These are phyloP conservation scores for Malassezia yamatoensis DNA, from an alignment of 1,284 basidiomycete genomes.

Conservation along the genomic window DNA sequence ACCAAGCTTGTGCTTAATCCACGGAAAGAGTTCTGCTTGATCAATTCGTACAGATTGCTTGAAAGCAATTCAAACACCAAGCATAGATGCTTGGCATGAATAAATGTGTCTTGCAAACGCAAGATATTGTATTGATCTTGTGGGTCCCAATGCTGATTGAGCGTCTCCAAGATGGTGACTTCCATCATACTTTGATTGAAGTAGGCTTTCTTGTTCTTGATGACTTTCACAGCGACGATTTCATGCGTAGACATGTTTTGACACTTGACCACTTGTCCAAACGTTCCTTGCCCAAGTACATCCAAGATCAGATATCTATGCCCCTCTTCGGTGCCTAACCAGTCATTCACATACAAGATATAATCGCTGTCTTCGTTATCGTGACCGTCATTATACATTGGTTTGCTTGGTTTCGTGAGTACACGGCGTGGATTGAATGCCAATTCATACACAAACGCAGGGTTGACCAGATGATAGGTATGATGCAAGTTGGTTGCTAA, in stretches of 20 bases:
- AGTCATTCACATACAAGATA: conserved; percentile 48
- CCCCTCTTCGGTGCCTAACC: conserved; percentile 45
- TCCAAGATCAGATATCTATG: conserved; percentile 89
- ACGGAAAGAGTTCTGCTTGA: conserved; percentile 99
- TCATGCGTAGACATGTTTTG: conserved; percentile 99
- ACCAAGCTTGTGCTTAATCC: conserved; percentile 91
- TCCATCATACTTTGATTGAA: conserved; percentile 99
- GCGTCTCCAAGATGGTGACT: conserved; percentile 90
- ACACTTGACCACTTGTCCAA: conserved; percentile 98
- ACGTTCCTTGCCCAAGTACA: conserved; percentile 93
- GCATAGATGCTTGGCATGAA: conserved; percentile 89
- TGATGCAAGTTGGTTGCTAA: conserved; percentile 46
- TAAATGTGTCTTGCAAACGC: conserved; percentile 88
- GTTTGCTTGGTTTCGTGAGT: conserved; percentile 45
- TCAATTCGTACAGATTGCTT: conserved; percentile 95
- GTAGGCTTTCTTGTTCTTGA: conserved; percentile 99
- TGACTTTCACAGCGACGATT: conserved; percentile 95
- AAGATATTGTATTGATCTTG: conserved; percentile 93
- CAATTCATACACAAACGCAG: conserved; percentile 46
- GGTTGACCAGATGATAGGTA: conserved; percentile 47
- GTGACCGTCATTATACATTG: conserved; percentile 44
- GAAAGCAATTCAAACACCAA: conserved; percentile 95
- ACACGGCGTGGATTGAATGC: conserved; percentile 46
- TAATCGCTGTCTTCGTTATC: conserved; percentile 48
- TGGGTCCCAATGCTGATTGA: conserved; percentile 55